A percentile compares a stretch with the other conserved stretches of the same genome.
Conservation (phyloP, 1,284 basidiomycete species). For the Leccinum griseonigrum region DNA sequence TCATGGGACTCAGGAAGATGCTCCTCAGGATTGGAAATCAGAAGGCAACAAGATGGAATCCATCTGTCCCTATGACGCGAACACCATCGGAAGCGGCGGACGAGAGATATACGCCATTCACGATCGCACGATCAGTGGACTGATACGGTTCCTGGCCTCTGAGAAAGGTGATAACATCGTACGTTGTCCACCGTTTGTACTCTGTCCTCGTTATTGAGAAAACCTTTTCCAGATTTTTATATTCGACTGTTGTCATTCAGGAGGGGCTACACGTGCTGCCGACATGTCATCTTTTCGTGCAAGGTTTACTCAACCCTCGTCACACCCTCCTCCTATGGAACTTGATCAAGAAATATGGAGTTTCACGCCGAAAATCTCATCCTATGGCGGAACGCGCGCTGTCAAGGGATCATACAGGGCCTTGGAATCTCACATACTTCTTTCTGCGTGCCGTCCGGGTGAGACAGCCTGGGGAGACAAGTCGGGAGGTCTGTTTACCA, state of each 20-base stretch:
- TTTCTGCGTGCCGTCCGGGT: not conserved
- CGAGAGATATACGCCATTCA: not conserved
- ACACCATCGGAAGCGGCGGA: not conserved
- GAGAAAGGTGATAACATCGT: conserved; percentile 2
- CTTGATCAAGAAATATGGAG: conserved; percentile 2
- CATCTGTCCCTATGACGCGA: conserved; percentile 1
- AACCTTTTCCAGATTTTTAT: not conserved
- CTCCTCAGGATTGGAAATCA: not conserved
- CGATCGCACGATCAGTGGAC: not conserved
- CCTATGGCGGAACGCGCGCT: not conserved
- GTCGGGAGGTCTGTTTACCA: conserved; percentile 1
- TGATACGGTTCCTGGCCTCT: not conserved
- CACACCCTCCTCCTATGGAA: not conserved
- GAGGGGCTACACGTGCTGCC: not conserved
- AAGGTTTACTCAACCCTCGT: not conserved
- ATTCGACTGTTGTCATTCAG: conserved; percentile 2
- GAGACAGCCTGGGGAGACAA: not conserved
- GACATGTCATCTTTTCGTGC: not conserved
- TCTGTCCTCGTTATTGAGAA: not conserved
- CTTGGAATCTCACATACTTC: conserved; percentile 1
- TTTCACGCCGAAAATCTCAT: not conserved
- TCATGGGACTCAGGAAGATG: not conserved
- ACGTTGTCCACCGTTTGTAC: not conserved
- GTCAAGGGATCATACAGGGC: not conserved
- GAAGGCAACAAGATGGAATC: not conserved